Conservation (phyloP, 805 yeast species). For the Spathaspora gorwiae region DNA sequence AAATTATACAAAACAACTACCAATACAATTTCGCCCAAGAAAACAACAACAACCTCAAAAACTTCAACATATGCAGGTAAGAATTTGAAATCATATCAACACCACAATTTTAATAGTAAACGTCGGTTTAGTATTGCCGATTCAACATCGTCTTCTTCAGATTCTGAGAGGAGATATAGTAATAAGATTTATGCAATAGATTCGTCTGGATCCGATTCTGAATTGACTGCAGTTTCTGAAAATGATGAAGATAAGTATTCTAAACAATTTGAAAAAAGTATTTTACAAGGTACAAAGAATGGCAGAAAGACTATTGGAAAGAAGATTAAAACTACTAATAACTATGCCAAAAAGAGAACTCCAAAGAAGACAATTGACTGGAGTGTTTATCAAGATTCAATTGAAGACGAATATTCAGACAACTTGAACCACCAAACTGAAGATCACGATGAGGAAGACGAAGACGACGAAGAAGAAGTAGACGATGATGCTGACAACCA, state of each 20-base stretch:
- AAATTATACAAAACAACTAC: background rate
- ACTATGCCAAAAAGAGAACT: conserved; percentile 14
- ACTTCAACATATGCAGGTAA: conserved; percentile 26
- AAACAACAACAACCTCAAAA: background rate
- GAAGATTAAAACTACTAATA: conserved; percentile 4
- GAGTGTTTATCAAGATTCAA: conserved; percentile 7
- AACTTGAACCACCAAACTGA: conserved; percentile 10
- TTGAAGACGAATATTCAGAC: conserved; percentile 16
- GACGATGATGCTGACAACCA: conserved; percentile 11
- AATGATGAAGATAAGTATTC: conserved; percentile 9
- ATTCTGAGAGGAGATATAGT: conserved; percentile 10
- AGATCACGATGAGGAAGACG: conserved; percentile 12
- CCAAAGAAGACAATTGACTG: conserved; percentile 22
- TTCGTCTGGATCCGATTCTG: conserved; percentile 22
- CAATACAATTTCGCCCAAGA: background rate
- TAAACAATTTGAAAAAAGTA: background rate
- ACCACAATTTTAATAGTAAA: conserved; percentile 10
- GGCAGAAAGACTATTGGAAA: conserved; percentile 8
- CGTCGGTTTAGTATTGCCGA: conserved; percentile 35
- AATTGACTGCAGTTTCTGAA: conserved; percentile 37
- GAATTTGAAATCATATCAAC: conserved; percentile 20
- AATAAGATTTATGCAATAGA: conserved; percentile 1
- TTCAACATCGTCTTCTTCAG: conserved; percentile 24
- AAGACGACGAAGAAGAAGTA: conserved; percentile 7
- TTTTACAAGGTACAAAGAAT: conserved; percentile 2